Evolutionary conservation across 805 yeast species (phyloP), one percentile per base, ranked within the genome.

Genomic region (Isabelozyma rhagii): DNA sequence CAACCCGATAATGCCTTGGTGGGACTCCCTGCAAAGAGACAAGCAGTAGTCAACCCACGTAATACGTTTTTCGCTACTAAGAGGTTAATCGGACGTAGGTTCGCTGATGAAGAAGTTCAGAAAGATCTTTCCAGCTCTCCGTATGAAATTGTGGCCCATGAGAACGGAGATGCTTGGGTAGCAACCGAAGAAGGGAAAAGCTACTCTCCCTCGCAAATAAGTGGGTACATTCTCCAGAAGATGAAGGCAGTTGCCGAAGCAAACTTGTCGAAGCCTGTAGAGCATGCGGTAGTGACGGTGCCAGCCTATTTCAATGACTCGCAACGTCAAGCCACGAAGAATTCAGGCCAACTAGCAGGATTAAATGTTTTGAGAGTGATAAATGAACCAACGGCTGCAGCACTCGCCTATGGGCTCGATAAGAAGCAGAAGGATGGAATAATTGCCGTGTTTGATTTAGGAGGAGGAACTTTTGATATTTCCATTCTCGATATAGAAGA

Each of bases 311-410:
- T 87, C 72, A 86, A 87, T 67, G 93, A 87, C 15, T 25, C 44
- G 8, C 94, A 87, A 66, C 77, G 94, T 66, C 91, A 84, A 63
- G 92, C 93, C 5, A 87, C 94, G 13, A 85, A 87, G 62, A 79
- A 79, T 61, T 89, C 93, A 0, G 96, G 93, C 31, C 75, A 78
- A 58, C 69, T 85, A 56, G 87, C 87, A 11, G 93, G 93, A 21
- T 67, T 87, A 56, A 83, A 87, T 50, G 87, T 87, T 29, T 68
- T 87, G 57, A 74, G 96, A 64, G 91, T 87, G 43, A 79, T 87
- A 29, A 87, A 87, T 66, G 94, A 87, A 67, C 94, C 94, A 38
- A 87, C 94, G 17, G 93, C 93, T 9, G 93, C 94, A 25, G 93
- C 93, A 10, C 75, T 87, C 58, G 91, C 93, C 40, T 87, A 87